Conservation (phyloP, 805 yeast species). For the Schwanniomyces sp. region DNA sequence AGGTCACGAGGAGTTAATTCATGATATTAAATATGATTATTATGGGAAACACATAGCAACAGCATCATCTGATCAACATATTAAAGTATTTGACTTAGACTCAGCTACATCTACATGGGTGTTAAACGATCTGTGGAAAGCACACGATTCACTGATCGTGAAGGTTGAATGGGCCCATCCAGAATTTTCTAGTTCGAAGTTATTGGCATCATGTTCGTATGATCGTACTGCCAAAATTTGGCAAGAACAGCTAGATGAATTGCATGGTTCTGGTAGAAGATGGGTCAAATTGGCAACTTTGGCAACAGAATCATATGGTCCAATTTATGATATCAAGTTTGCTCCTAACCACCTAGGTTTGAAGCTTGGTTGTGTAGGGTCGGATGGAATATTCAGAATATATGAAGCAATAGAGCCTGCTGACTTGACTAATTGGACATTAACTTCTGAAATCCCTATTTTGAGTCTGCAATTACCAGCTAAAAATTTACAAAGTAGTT, state of each 20-base stretch:
- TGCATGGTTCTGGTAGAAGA: constrained; percentile 73
- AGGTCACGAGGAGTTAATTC: constrained; percentile 90
- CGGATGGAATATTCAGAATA: constrained; percentile 81
- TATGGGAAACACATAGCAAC: constrained; percentile 93
- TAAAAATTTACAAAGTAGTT: constrained; percentile 78
- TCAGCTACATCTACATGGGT: constrained; percentile 72
- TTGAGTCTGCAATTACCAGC: constrained; percentile 69
- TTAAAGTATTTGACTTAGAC: constrained; percentile 82
- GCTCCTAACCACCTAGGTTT: constrained; percentile 84
- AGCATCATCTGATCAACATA: constrained; percentile 91
- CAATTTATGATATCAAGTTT: constrained; percentile 85
- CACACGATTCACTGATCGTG: constrained; percentile 87
- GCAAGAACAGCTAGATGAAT: constrained; percentile 85
- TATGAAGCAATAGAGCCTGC: constrained; percentile 90
- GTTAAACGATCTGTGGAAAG: constrained; percentile 87
- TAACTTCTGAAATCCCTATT: constrained; percentile 68
- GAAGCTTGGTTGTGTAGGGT: constrained; percentile 81
- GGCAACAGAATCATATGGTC: constrained; percentile 79
- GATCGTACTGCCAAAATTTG: constrained; percentile 88
- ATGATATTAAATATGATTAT: constrained; percentile 88
- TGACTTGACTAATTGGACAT: constrained; percentile 80
- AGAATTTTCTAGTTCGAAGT: constrained; percentile 71
- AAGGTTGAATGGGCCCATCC: constrained; percentile 93
- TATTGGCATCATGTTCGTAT: constrained; percentile 84
- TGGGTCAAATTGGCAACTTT: constrained; percentile 78